Evolutionary conservation across 1,284 basidiomycete genomes (phyloP).

Genomic region (Fomitopsis betulina): DNA sequence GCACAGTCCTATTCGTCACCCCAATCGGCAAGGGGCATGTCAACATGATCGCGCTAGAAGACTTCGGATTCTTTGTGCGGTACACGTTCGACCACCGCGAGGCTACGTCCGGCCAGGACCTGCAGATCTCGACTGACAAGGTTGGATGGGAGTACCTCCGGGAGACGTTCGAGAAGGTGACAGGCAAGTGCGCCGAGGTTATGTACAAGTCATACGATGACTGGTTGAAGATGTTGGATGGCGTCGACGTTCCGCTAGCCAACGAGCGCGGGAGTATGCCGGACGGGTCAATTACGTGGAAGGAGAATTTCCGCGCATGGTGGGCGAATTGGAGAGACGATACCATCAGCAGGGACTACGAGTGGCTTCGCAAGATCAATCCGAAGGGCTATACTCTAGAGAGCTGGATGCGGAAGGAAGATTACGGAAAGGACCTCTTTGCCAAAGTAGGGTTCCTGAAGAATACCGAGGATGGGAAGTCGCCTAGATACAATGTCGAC

Average conservation of each 20-base stretch:
- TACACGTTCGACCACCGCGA: conserved; percentile 40
- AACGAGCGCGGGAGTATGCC: conserved; percentile 10
- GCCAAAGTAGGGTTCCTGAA: conserved; percentile 10
- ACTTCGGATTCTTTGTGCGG: conserved; percentile 32
- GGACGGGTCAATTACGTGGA: conserved; percentile 31
- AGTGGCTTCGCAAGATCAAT: conserved; percentile 36
- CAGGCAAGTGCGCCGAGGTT: conserved; percentile 36
- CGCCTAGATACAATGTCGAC: neutral
- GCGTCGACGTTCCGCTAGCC: conserved; percentile 32
- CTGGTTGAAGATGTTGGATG: conserved; percentile 33
- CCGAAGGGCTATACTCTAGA: conserved; percentile 24
- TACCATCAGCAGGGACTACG: conserved; percentile 37
- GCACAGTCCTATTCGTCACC: conserved; percentile 24
- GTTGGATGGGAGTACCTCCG: conserved; percentile 41
- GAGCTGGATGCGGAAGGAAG: conserved; percentile 23
- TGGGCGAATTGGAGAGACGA: conserved; percentile 39
- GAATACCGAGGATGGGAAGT: conserved; percentile 16
- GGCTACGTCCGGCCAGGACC: conserved; percentile 35
- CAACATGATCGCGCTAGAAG: conserved; percentile 28
- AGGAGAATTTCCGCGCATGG: conserved; percentile 37
- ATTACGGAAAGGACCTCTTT: conserved; percentile 13
- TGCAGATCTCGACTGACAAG: conserved; percentile 39
- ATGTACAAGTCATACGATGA: conserved; percentile 35
- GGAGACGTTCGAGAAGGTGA: conserved; percentile 39
- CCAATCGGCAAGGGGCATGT: conserved; percentile 25